These are phyloP conservation scores for Rhododendron molle DNA, from an alignment of 148 eudicot genomes.

Conservation along the genomic window DNA sequence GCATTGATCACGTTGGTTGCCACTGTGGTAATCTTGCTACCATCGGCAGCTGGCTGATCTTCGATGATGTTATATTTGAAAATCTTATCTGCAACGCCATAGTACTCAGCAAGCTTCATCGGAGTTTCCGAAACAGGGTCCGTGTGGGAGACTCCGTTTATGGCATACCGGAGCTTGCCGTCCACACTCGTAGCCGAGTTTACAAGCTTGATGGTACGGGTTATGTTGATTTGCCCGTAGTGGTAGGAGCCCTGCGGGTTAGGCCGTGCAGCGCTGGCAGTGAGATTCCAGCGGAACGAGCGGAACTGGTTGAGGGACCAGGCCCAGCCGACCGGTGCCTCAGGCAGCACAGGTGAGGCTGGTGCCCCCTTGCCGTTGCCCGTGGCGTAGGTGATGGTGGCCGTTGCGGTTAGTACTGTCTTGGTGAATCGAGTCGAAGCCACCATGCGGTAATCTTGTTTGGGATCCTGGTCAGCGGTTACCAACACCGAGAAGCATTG, in stretches of 20 bases:
- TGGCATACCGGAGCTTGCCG: slow-evolving; percentile 61
- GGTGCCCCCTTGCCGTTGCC: slow-evolving; percentile 26
- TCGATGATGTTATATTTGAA: slow-evolving; percentile 43
- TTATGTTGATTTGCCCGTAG: slow-evolving; percentile 62
- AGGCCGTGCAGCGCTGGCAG: slow-evolving; percentile 76
- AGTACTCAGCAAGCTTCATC: slow-evolving; percentile 59
- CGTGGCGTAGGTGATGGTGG: slow-evolving; percentile 33
- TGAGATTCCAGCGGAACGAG: slow-evolving; percentile 65
- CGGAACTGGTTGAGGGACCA: slow-evolving; percentile 76
- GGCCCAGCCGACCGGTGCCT: slow-evolving; percentile 44
- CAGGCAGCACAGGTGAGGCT: slow-evolving; percentile 41
- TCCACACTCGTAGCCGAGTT: slow-evolving; percentile 31
- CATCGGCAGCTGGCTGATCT: slow-evolving; percentile 31
- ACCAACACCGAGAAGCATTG: slow-evolving; percentile 61
- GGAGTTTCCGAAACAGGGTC: slow-evolving; percentile 41
- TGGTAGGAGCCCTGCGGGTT: slow-evolving; percentile 80
- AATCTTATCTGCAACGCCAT: slow-evolving; percentile 27
- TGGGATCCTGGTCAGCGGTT: slow-evolving; percentile 49
- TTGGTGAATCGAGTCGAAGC: slow-evolving; percentile 61
- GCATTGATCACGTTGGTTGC: slow-evolving; percentile 24
- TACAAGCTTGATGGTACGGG: slow-evolving; percentile 57
- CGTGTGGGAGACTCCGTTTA: slow-evolving; percentile 54
- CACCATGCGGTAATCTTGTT: slow-evolving; percentile 56
- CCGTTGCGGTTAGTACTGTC: slow-evolving; percentile 33
- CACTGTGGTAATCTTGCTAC: slow-evolving; percentile 4